A percentile compares a stretch with the other conserved stretches of the same genome.
phyloP scores from a whole-genome alignment of 805 yeast species.

The Tetrapisispora iriomotensis region DNA sequence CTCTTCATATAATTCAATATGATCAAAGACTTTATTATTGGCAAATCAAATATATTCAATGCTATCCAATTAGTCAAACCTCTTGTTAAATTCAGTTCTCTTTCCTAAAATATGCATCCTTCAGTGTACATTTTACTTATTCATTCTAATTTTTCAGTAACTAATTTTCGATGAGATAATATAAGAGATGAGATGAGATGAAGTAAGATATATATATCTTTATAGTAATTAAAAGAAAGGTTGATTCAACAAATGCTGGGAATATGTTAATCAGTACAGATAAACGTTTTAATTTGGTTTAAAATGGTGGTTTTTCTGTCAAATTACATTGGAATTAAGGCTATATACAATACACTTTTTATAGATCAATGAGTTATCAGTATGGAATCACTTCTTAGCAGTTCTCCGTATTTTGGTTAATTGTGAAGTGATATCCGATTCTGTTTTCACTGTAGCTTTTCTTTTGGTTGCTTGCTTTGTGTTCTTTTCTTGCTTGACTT shows the following conservation, averaged over 20 bases:
- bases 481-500: conserved; percentile 38
- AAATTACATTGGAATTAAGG: background rate
- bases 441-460: conserved; percentile 1
- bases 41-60: too few species aligned
- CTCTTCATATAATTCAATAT: too few species aligned
- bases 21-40: too few species aligned
- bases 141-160: background rate
- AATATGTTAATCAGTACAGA: too few species aligned
- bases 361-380: too few species aligned
- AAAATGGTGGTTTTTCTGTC: too few species aligned
- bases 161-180: background rate
- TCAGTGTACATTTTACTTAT: background rate
- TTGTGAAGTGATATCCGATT: conserved; percentile 15
- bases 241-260: too few species aligned
- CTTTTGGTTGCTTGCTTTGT: conserved; percentile 15
- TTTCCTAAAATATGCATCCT: too few species aligned
- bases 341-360: background rate
- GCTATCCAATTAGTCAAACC: too few species aligned
- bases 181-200: background rate
- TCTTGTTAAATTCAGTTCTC: too few species aligned
- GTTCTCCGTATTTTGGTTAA: conserved; percentile 11
- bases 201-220: background rate
- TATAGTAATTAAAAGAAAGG: too few species aligned
- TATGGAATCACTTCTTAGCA: background rate
- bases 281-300: too few species aligned